phyloP scores from a whole-genome alignment of 2,329 filamentous ascomycete species.

The Epichloe festucae region DNA sequence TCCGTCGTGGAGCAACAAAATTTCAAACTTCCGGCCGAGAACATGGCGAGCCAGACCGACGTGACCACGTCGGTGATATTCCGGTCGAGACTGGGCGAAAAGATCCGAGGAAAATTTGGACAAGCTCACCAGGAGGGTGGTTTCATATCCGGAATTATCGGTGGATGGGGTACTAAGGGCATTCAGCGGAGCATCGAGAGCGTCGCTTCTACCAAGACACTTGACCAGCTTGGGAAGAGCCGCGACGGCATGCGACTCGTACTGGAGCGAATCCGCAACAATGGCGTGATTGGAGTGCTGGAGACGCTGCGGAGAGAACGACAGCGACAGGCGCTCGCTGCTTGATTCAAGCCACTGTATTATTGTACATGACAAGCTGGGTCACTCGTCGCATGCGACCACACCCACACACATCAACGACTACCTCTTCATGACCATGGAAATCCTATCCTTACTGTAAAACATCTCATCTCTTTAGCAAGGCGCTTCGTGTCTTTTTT shows the following conservation, averaged over 20 bases:
- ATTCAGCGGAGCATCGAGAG: conserved; percentile 70
- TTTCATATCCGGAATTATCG: conserved; percentile 36
- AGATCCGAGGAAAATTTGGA: conserved; percentile 42
- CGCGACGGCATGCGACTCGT: conserved; percentile 76
- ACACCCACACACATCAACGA: background rate
- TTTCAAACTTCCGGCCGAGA: conserved; percentile 36
- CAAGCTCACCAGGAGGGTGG: conserved; percentile 34
- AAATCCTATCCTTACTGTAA: conserved; percentile 17
- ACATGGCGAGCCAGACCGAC: conserved; percentile 36
- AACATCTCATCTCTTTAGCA: conserved; percentile 21
- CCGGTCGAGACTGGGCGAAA: conserved; percentile 58
- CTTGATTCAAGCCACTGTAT: conserved; percentile 4
- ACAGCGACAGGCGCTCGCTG: conserved; percentile 15
- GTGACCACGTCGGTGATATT: conserved; percentile 66
- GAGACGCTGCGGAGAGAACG: conserved; percentile 39
- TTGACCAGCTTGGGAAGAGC: conserved; percentile 66
- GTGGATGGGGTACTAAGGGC: conserved; percentile 52
- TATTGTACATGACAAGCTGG: conserved; percentile 1
- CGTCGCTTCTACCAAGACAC: conserved; percentile 63
- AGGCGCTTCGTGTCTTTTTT: conserved; percentile 21
- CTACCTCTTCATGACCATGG: conserved; percentile 6
- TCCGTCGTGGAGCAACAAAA: conserved; percentile 65
- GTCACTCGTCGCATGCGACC: conserved; percentile 1
- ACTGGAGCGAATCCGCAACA: conserved; percentile 52
- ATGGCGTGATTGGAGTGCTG: conserved; percentile 43